Evolutionary conservation across 2,329 filamentous ascomycete species (phyloP), one percentile per base, ranked within the genome.

Genomic region (Fusarium redolens): DNA sequence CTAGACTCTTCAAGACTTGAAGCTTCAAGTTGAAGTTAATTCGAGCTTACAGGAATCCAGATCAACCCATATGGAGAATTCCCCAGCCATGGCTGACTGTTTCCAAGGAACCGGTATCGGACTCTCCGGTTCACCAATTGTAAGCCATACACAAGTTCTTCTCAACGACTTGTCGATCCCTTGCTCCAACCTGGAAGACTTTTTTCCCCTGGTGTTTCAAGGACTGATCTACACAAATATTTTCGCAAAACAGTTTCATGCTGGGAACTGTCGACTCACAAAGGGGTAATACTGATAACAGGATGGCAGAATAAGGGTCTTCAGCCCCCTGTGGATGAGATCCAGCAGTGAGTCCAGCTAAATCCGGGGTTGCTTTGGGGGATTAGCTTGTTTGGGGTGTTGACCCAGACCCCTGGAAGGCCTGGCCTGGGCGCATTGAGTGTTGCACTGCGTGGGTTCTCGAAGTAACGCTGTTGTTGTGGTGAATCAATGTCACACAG

Each of bases 351-450:
- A 65, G 43, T 41, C 41, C 51, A 58, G 20, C 50, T 5, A 43
- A 73, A 73, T 74, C 71, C 38, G 71, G 71, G 71, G 71, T 64
- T 38, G 33, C 54, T 64, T 68, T 65, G 69, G 60, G 60, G 70
- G 17, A 44, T 45, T 35, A 17, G 61, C 56, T 31, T 61, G 54
- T 45, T 57, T 44, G 47, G 41, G 25, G 35, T 61, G 43, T 25
- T 40, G 33, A 25, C 33, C 37, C 44, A 43, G 56, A 58, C 50
- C 61, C 65, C 61, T 38, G 30, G 61, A 35, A 20, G 40, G 13
- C 41, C 65, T 33, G 40, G 13, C 41, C 65, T 33, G 28, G 50
- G 25, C 22, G 47, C 22, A 57, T 37, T 44, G 31, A 22, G 20
- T 37, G 47, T 60, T 48, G 28, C 22, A 60, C 41, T 41, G 28